These are phyloP conservation scores for Keithomyces neogunnii DNA, from an alignment of 2,329 filamentous ascomycete species.

Conservation along the genomic window DNA sequence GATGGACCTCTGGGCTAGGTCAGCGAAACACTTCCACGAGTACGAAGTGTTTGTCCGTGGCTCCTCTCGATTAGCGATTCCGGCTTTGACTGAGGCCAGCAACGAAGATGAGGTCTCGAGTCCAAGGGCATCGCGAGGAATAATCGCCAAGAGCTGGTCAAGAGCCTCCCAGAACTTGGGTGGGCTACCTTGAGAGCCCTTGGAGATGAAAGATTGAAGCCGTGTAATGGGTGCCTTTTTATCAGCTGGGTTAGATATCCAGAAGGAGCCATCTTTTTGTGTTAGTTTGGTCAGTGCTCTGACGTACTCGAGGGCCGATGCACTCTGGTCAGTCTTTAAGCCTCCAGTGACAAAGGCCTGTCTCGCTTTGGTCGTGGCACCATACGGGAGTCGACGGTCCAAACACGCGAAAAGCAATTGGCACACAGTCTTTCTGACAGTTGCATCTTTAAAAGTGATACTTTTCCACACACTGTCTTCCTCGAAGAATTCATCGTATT, in stretches of 20 bases:
- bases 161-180: slow-evolving; percentile 66
- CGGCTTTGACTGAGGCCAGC: slow-evolving; percentile 58
- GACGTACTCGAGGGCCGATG: slow-evolving; percentile 65
- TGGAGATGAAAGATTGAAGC: slow-evolving; percentile 66
- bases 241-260: slow-evolving; percentile 49
- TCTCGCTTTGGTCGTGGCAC: slow-evolving; percentile 42
- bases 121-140: slow-evolving; percentile 39
- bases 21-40: slow-evolving; percentile 71
- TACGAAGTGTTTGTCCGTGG: slow-evolving; percentile 55
- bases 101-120: slow-evolving; percentile 50
- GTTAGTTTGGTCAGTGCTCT: slow-evolving; percentile 61
- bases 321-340: slow-evolving; percentile 61
- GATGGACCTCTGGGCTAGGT: slow-evolving; percentile 48
- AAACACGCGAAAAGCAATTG: slow-evolving; percentile 43
- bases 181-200: slow-evolving; percentile 73
- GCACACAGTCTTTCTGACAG: slow-evolving; percentile 42
- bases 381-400: slow-evolving; percentile 37
- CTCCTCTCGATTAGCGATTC: slow-evolving; percentile 68
- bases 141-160: slow-evolving; percentile 50
- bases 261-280: slow-evolving; percentile 55
- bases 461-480: slow-evolving; percentile 60
- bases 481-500: slow-evolving; percentile 59
- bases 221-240: slow-evolving; percentile 46
- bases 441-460: slow-evolving; percentile 52
- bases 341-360: slow-evolving; percentile 62